Evolutionary conservation across 2,329 filamentous ascomycete species (phyloP), one percentile per base, ranked within the genome.

Genomic region (Penicillium thymicola): DNA sequence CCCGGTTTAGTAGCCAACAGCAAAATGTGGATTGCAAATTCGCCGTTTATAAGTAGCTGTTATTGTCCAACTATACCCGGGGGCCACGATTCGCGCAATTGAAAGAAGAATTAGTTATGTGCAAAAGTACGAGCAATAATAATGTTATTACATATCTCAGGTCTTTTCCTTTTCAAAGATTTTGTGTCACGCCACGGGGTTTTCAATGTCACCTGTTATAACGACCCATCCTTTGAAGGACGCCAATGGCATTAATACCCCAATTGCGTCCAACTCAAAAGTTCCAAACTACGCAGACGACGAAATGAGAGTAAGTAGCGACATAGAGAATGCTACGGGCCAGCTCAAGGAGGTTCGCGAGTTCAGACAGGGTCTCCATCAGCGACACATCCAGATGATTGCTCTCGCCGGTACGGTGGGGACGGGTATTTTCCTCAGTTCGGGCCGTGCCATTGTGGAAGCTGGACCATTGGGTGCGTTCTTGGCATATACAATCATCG

Each of bases 401-500:
- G 70, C 72, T 14, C 60, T 76, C 21, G 72, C 72, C 2, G 72
- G 73, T 30, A 72, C 70, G 5, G 71, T 75, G 37, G 72, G 73
- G 8, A 75, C 72, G 1, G 72, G 73, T 46, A 65, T 75, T 1
- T 75, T 75, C 32, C 64, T 75, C 8, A 66, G 70, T 38, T 72
- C 69, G n/a, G 72, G 72, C 2, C 58, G 59, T 37, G 71, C 71
- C 10, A 68, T 75, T 41, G 65, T 66, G 1, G 62, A 61, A 34
- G 65, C 67, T 16, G 73, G 73, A 2, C 73, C 73, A 16, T 43
- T 70, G 9, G 69, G 70, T 4, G 67, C 67, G 0, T 67, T 71
- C 14, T 57, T 78, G 9, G 74, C 69, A n/a, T 78, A 78, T 52
- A 41, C 66, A 0, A 65, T 75, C 40, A 70, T 75, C 30, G 76